phyloP scores from a whole-genome alignment of 2,329 filamentous ascomycete genomes.

The Coniochaeta hoffmannii region DNA sequence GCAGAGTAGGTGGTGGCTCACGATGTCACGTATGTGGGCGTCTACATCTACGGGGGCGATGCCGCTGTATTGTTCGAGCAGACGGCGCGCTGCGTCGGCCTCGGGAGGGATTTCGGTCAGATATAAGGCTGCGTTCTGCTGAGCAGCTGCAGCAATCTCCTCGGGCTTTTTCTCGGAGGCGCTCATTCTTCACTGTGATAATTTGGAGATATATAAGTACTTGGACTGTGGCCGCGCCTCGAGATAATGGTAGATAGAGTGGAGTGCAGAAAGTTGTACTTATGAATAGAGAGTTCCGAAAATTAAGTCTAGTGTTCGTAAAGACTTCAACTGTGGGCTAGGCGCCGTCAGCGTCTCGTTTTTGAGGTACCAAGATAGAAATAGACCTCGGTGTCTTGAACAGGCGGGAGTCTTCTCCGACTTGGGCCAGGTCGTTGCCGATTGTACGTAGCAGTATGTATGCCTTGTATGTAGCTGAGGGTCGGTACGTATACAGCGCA shows the following conservation, averaged over 20 bases:
- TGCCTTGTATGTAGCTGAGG: too few species aligned
- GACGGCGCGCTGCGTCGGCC: not conserved
- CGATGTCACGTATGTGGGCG: slow-evolving; percentile 5
- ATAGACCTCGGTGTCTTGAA: too few species aligned
- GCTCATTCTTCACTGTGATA: not conserved
- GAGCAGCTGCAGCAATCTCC: not conserved
- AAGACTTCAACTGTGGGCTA: too few species aligned
- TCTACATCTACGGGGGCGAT: slow-evolving; percentile 6
- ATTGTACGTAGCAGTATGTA: too few species aligned
- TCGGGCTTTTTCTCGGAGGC: not conserved
- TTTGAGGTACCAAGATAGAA: too few species aligned
- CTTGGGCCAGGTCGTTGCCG: too few species aligned
- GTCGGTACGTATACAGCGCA: too few species aligned
- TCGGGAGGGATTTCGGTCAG: slow-evolving; percentile 2
- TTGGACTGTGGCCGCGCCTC: not conserved
- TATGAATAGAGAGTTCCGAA: too few species aligned
- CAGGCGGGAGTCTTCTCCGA: too few species aligned
- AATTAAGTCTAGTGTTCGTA: too few species aligned
- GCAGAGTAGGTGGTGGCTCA: slow-evolving; percentile 2
- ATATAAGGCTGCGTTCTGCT: not conserved
- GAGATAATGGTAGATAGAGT: not conserved
- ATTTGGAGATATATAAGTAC: not conserved
- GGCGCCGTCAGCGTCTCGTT: too few species aligned
- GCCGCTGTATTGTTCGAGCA: slow-evolving; percentile 8
- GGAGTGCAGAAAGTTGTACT: not conserved